Evolutionary conservation across 2,329 filamentous ascomycete species (phyloP).

Genomic region (Arthrinium phaeospermum): DNA sequence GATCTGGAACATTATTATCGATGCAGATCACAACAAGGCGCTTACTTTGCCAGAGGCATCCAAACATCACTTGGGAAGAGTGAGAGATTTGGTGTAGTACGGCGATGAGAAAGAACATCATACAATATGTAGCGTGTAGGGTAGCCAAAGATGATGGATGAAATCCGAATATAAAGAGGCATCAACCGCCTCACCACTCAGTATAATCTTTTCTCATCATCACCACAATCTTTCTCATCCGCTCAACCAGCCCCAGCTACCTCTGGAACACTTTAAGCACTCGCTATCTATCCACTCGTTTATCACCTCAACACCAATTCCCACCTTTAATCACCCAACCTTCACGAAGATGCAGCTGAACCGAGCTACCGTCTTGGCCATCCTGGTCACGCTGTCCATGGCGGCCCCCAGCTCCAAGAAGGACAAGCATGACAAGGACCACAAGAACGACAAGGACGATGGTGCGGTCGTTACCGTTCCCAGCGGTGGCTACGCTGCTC

Average conservation of each 20-base stretch:
- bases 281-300: neutral
- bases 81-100: neutral
- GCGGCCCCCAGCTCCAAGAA: conserved; percentile 3
- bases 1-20: neutral
- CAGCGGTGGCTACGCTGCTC: neutral
- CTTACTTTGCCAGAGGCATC: neutral
- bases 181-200: neutral
- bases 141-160: neutral
- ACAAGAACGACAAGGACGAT: neutral
- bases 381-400: conserved; percentile 9
- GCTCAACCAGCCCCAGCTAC: neutral
- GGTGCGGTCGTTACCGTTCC: neutral
- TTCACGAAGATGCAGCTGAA: neutral
- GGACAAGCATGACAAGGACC: neutral
- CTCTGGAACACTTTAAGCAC: neutral
- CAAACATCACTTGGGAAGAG: neutral
- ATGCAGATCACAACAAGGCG: neutral
- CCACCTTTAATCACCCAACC: neutral
- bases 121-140: neutral
- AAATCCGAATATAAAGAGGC: neutral
- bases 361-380: conserved; percentile 10
- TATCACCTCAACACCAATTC: neutral
- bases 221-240: neutral
- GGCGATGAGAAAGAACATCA: neutral
- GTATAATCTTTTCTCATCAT: neutral